Base-by-base conservation (phyloP, 495 filamentous ascomycete species). In the Parmelia sp. region DNA sequence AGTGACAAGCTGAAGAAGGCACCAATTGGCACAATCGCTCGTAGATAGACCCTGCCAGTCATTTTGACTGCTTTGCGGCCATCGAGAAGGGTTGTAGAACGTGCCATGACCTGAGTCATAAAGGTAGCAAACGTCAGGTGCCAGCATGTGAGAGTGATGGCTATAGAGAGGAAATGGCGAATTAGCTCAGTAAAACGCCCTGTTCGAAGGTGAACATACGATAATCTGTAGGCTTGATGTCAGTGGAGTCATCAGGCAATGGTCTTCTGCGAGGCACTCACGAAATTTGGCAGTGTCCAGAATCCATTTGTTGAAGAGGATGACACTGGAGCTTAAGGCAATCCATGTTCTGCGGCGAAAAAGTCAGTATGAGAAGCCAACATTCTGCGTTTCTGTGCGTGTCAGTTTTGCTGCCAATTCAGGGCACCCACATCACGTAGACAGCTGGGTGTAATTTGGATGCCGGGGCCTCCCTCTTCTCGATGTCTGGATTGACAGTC, bases 221-320 rank as follows among this genome's bases (percentile, higher is more conserved):
- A 40, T 65, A 71, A 44, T 71, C 70, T 71, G 19, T 27, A 60
- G 56, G 23, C 23, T 31, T 8, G 23, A 33, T 4, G 35, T 70
- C 60, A 66, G 60, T 69, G 63, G 31, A 42, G 25, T 55, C 23
- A 25, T 17, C 23, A 37, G 1, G 3, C n/a, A 39, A 5, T 45
- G 14, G 14, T 21, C 12, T 37, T 14, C 9, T 17, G n/a, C 17
- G 5, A 37, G 40, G 55, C 60, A 77, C 90, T 86, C 83, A 94
- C 90, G 79, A 81, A 97, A 98, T 59, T 88, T 79, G 68, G 85
- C 82, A 35, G 84, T 89, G 71, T 90, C 86, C 61, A 97, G 83
- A 68, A 98, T 92, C 84, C 90, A 93, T 84, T 98, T 98, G 87
- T 98, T 97, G 88, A 96, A 98, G 51, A 97, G 79, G 70, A 98